Evolutionary conservation across 345 rosid species (phyloP).

Genomic region (Mallotus nudiflorus): DNA sequence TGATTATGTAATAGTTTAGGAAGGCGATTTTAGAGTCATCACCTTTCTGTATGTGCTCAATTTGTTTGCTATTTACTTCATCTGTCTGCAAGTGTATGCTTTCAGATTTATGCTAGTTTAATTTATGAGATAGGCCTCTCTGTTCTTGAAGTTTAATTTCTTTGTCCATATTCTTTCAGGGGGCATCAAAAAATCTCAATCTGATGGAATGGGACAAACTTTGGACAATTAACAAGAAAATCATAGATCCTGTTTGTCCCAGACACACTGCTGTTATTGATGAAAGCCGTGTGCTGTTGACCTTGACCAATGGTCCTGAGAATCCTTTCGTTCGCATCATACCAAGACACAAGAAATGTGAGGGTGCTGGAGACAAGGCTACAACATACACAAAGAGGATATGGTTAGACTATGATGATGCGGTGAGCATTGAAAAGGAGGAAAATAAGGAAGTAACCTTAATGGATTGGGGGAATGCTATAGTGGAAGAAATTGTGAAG

Average conservation of each 20-base stretch:
- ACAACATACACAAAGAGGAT: slow-evolving; percentile 75
- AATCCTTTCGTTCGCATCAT: slow-evolving; percentile 68
- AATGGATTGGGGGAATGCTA: slow-evolving; percentile 95
- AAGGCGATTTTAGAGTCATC: neutral
- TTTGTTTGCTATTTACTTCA: neutral
- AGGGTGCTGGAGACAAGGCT: slow-evolving; percentile 93
- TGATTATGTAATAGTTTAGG: neutral
- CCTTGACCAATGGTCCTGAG: slow-evolving; percentile 65
- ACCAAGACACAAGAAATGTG: slow-evolving; percentile 85
- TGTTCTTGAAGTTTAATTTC: slow-evolving; percentile 1
- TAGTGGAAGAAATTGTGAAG: slow-evolving; percentile 63
- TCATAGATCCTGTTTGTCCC: slow-evolving; percentile 91
- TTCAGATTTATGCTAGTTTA: neutral
- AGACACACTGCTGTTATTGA: slow-evolving; percentile 89
- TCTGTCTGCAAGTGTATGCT: neutral
- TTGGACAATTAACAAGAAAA: slow-evolving; percentile 93
- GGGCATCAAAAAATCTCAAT: slow-evolving; percentile 89
- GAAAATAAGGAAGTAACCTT: slow-evolving; percentile 59
- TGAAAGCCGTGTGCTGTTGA: slow-evolving; percentile 56
- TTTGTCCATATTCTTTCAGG: slow-evolving; percentile 43
- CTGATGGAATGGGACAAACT: slow-evolving; percentile 99
- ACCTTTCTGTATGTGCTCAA: neutral
- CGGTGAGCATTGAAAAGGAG: slow-evolving; percentile 57
- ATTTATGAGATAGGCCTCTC: neutral
- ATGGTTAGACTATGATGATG: slow-evolving; percentile 84